Percentiles rank a stretch among this genome's conserved stretches.
Evolutionary conservation across 169 alveolate genomes (phyloP).

Genomic region (Theileria annulata): DNA sequence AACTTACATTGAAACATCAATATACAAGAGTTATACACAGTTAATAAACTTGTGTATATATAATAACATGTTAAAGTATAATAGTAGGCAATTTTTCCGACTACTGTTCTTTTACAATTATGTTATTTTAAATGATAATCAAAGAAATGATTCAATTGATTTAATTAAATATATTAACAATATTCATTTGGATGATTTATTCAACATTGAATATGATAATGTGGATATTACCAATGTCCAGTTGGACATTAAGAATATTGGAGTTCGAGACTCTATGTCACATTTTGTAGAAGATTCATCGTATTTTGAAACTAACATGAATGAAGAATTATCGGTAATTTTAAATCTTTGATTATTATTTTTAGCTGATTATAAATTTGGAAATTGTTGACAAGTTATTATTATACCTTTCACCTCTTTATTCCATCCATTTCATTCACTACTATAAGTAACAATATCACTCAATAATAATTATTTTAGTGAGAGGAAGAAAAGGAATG

Average conservation of each 20-base stretch:
- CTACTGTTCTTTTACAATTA: constrained; percentile 14
- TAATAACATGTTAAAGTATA: constrained; percentile 39
- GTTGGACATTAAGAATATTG: background rate
- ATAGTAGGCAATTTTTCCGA: constrained; percentile 43
- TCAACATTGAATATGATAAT: background rate
- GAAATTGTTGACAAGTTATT: constrained; percentile 48
- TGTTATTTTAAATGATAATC: background rate
- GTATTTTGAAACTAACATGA: background rate
- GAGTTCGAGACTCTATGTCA: background rate
- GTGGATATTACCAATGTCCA: background rate
- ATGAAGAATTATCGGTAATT: background rate
- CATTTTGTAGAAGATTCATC: background rate
- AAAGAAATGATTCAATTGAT: background rate
- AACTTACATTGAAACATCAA: background rate
- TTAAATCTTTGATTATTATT: background rate
- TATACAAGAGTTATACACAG: background rate
- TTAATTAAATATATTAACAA: no score
- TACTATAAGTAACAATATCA: constrained; percentile 35
- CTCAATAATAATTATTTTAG: background rate
- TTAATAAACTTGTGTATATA: constrained; percentile 38
- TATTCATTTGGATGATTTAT: background rate
- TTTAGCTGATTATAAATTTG: constrained; percentile 37
- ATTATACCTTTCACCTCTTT: constrained; percentile 35
- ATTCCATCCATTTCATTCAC: constrained; percentile 37
- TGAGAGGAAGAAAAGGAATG: constrained; percentile 27